Conservation (phyloP, 2,329 filamentous ascomycete genomes). For the Pseudogymnoascus sp. region DNA sequence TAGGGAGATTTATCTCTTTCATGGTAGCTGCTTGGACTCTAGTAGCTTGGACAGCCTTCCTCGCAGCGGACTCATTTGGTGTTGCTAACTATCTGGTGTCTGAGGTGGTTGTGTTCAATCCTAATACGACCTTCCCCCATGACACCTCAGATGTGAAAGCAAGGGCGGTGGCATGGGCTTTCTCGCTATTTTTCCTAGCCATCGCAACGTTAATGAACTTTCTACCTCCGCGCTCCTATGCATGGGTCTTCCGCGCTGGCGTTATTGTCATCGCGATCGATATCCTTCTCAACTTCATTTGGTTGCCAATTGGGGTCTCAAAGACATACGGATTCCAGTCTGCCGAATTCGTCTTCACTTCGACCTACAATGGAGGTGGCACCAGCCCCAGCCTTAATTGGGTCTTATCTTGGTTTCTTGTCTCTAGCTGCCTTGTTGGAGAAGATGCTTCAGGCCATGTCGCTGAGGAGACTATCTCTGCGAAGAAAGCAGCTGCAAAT, state of each 20-base stretch:
- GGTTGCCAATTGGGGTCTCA: slow-evolving; percentile 39
- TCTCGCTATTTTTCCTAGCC: slow-evolving; percentile 9
- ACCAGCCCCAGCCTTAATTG: slow-evolving; percentile 24
- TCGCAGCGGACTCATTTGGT: slow-evolving; percentile 1
- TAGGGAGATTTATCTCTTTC: slow-evolving; percentile 11
- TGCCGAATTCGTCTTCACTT: slow-evolving; percentile 38
- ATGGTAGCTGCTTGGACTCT: slow-evolving; percentile 12
- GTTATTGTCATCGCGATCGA: slow-evolving; percentile 32
- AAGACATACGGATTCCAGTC: slow-evolving; percentile 38
- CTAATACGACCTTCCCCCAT: slow-evolving; percentile 9
- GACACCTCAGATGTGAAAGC: slow-evolving; percentile 3
- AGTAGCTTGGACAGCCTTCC: slow-evolving; percentile 12
- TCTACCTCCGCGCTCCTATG: slow-evolving; percentile 4
- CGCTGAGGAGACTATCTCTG: slow-evolving; percentile 26
- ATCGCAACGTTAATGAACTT: slow-evolving; percentile 10
- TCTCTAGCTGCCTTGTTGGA: slow-evolving; percentile 25
- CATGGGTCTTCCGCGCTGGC: slow-evolving; percentile 10
- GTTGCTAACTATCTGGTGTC: slow-evolving; percentile 9
- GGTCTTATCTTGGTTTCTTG: slow-evolving; percentile 26
- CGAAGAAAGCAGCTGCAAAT: slow-evolving; percentile 26
- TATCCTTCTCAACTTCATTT: slow-evolving; percentile 40
- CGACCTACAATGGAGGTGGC: slow-evolving; percentile 25
- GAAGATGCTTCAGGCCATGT: slow-evolving; percentile 28
- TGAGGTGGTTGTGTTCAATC: slow-evolving; percentile 9
- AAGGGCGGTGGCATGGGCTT: slow-evolving; percentile 10